Evolutionary conservation across 1,284 basidiomycete species (phyloP).

Genomic region (Boletus albobrunnescens): DNA sequence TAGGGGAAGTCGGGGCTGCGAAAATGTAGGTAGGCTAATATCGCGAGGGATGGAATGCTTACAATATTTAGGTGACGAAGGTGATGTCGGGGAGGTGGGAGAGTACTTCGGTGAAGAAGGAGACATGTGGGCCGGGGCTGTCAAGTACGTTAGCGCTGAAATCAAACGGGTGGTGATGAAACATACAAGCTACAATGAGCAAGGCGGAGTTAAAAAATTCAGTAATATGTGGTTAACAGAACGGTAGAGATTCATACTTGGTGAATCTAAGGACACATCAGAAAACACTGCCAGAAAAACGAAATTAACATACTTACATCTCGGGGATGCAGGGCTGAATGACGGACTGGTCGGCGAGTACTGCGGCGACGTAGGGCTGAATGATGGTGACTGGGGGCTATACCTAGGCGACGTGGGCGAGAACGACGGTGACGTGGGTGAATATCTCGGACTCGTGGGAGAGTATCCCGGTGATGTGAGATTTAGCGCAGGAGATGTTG

Average conservation of each 20-base stretch:
- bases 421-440: slow-evolving; percentile 82
- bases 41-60: slow-evolving; percentile 32
- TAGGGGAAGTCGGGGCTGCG: slow-evolving; percentile 74
- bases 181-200: slow-evolving; percentile 54
- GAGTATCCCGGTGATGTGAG: slow-evolving; percentile 83
- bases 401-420: slow-evolving; percentile 82
- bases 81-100: slow-evolving; percentile 78
- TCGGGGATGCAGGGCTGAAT: slow-evolving; percentile 81
- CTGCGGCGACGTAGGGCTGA: slow-evolving; percentile 80
- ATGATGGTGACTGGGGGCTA: slow-evolving; percentile 79
- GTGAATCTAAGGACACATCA: slow-evolving; percentile 58
- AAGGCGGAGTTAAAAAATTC: slow-evolving; percentile 10
- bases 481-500: slow-evolving; percentile 77
- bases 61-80: slow-evolving; percentile 87
- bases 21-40: slow-evolving; percentile 16
- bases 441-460: slow-evolving; percentile 84
- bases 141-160: slow-evolving; percentile 13
- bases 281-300: slow-evolving; percentile 3
- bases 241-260: slow-evolving; percentile 51
- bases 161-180: not conserved
- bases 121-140: slow-evolving; percentile 72
- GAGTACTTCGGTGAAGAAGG: slow-evolving; percentile 85
- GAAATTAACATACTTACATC: slow-evolving; percentile 52
- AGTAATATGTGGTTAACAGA: slow-evolving; percentile 17
- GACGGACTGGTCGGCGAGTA: slow-evolving; percentile 85